These are phyloP conservation scores for Endoconidiophora laricicola DNA, from an alignment of 2,329 filamentous ascomycete genomes.

Conservation along the genomic window DNA sequence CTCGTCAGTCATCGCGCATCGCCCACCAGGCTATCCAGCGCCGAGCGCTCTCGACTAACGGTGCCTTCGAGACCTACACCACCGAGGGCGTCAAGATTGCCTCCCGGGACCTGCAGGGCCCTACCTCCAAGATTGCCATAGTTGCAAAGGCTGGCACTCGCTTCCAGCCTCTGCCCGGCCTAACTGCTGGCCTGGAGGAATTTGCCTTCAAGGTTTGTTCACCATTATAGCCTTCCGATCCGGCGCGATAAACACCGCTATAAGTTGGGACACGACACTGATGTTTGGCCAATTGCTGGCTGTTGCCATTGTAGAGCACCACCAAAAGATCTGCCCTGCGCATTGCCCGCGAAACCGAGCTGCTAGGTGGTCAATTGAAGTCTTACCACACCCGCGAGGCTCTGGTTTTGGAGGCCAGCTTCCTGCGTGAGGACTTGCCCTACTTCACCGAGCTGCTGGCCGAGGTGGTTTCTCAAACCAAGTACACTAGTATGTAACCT, in stretches of 20 bases:
- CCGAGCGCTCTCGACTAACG: constrained; percentile 44
- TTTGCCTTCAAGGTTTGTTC: constrained; percentile 82
- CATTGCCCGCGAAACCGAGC: constrained; percentile 87
- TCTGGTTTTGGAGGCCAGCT: constrained; percentile 81
- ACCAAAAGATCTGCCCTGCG: constrained; percentile 74
- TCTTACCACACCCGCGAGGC: constrained; percentile 87
- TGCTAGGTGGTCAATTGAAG: constrained; percentile 78
- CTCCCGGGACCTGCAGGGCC: constrained; percentile 72
- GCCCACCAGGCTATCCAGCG: constrained; percentile 31
- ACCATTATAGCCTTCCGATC: constrained; percentile 2
- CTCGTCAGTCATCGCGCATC: constrained; percentile 39
- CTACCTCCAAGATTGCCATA: constrained; percentile 78
- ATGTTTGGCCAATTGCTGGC: constrained; percentile 31
- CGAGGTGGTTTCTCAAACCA: constrained; percentile 78
- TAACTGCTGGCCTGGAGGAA: constrained; percentile 78
- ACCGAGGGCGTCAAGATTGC: constrained; percentile 82
- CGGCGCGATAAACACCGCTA: not conserved
- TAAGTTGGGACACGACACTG: constrained; percentile 7
- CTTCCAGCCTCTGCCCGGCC: constrained; percentile 77
- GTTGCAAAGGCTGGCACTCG: constrained; percentile 89
- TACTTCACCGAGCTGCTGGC: constrained; percentile 94
- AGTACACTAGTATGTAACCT: constrained; percentile 51
- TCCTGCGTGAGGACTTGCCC: constrained; percentile 86
- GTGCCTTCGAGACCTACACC: constrained; percentile 77
- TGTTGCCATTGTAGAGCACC: constrained; percentile 48